Conservation (phyloP, 805 yeast genomes). For the Yarrowia porcina region DNA sequence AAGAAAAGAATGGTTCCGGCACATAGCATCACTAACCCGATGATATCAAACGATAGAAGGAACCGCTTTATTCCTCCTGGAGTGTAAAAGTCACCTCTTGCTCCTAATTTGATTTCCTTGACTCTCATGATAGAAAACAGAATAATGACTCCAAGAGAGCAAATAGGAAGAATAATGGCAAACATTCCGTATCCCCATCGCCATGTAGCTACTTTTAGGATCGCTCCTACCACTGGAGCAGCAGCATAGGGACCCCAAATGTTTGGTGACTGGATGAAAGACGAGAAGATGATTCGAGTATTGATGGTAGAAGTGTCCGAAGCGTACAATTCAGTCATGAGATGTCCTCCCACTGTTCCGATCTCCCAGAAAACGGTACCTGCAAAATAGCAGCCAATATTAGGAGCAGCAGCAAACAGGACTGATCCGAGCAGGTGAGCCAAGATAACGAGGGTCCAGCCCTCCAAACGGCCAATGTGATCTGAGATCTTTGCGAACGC, state of each 20-base stretch:
- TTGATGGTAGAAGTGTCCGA: constrained; percentile 6
- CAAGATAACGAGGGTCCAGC: not conserved
- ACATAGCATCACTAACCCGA: not conserved
- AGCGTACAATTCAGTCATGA: constrained; percentile 17
- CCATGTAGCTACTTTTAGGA: constrained; percentile 45
- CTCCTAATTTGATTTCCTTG: not conserved
- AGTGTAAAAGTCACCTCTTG: not conserved
- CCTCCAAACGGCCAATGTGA: constrained; percentile 15
- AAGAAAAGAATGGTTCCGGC: constrained; percentile 2
- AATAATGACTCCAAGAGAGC: not conserved
- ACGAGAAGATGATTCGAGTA: not conserved
- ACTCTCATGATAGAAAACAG: not conserved
- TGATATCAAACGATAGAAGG: not conserved
- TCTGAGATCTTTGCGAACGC: constrained; percentile 8
- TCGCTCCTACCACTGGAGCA: not conserved
- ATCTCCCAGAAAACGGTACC: constrained; percentile 2
- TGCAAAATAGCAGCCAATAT: constrained; percentile 11
- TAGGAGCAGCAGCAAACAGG: not conserved
- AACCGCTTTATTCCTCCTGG: not conserved
- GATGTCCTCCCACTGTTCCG: constrained; percentile 14
- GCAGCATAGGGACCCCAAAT: constrained; percentile 8
- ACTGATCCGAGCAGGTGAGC: not conserved
- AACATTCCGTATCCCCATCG: constrained; percentile 52
- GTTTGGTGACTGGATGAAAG: constrained; percentile 1
- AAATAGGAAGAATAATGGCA: constrained; percentile 44